Base-by-base conservation (phyloP, 805 yeast genomes). In the Sungouiella thailandica region DNA sequence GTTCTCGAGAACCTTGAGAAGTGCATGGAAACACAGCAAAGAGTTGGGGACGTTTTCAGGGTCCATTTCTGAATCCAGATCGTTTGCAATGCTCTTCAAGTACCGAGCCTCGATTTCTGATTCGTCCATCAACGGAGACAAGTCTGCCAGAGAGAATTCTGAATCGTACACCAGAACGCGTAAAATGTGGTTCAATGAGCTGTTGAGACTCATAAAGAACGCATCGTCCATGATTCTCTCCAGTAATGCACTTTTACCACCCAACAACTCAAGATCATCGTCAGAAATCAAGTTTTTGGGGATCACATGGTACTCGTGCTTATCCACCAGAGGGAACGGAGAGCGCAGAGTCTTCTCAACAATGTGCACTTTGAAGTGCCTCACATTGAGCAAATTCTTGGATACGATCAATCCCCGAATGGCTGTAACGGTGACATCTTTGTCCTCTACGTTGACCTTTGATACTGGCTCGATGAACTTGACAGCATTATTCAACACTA, bases 1-100 rank as follows among this genome's bases (percentile, higher is more conserved):
- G 2, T 87, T 89, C 41, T 68, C 74, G 29, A 85, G 58, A 7
- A 83, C 80, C 40, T 75, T 77, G 44, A 72, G 68, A 12, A 86
- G 49, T 0, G 86, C 80, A 31, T 64, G 62, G 15, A 83, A 61
- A 45, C 94, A 81, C 28, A 70, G 73, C 0, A 72, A 53, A 3
- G 78, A 72, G 3, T 74, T 58, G 0, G 94, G 89, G 1, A 57
- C 45, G 1, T 55, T 41, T 8, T 55, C 60, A 1, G 54, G 41
- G 1, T 61, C 52, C 16, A 56, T 58, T 28, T 39, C 25, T 39
- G 41, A 31, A 52, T 44, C 44, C 4, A 54, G 43, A 57, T 62
- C 43, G 42, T 35, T 42, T 17, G 46, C 48, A 14, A 57, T 52
- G 0, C 65, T 67, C 4, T 62, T 57, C 10, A 60, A 52, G 41